phyloP scores from a whole-genome alignment of 2,329 filamentous ascomycete species.

The Dothideomycetidae sp. region DNA sequence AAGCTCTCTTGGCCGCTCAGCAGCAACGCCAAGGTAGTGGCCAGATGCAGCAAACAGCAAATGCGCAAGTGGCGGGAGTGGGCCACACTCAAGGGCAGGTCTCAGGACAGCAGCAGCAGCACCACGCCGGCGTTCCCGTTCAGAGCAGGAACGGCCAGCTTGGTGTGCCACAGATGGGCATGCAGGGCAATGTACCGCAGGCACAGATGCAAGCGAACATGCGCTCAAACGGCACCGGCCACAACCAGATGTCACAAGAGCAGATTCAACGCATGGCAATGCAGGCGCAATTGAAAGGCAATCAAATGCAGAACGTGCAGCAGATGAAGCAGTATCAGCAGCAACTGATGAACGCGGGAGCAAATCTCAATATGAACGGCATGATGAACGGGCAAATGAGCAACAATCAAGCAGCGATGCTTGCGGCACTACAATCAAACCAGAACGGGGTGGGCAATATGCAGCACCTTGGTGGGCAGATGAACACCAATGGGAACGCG shows the following conservation, averaged over 20 bases:
- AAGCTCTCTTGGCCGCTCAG: conserved; percentile 27
- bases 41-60: conserved; percentile 23
- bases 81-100: background rate
- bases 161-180: conserved; percentile 38
- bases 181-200: conserved; percentile 46
- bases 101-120: conserved; percentile 17
- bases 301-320: conserved; percentile 17
- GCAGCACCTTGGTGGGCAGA: conserved; percentile 11
- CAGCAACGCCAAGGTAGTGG: conserved; percentile 13
- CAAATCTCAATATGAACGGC: conserved; percentile 3
- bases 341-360: conserved; percentile 5
- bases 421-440: conserved; percentile 5
- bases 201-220: conserved; percentile 32
- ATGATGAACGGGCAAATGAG: conserved; percentile 4
- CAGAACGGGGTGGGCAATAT: conserved; percentile 10
- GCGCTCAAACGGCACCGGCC: conserved; percentile 11
- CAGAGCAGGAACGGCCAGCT: conserved; percentile 34
- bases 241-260: conserved; percentile 10
- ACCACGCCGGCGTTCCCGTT: conserved; percentile 29
- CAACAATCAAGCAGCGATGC: conserved; percentile 7
- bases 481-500: conserved; percentile 16
- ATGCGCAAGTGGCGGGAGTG: conserved; percentile 15
- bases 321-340: conserved; percentile 9
- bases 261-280: conserved; percentile 16
- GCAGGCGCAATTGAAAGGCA: conserved; percentile 8